Evolutionary conservation across 306 rosid species (phyloP), one percentile per base, ranked within the genome.

Genomic region (Castanopsis chinensis): DNA sequence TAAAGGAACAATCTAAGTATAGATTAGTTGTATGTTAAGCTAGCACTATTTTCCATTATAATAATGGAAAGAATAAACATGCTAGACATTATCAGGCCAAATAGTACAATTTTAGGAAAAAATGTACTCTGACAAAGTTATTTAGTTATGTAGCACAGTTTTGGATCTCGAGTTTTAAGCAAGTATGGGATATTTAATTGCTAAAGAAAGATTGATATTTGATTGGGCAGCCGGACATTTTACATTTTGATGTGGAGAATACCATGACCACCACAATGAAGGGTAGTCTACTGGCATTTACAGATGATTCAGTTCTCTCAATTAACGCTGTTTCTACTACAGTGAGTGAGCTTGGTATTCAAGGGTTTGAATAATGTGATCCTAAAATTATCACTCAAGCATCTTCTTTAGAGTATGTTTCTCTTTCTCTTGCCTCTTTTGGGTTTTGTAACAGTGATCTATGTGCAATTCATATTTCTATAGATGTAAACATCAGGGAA

Each of bases 381-480:
- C 97, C 95, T 72, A 76, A 86, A 5, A 77, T 89, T 71, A 45
- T 92, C 69, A 87, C 93, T 41, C 84, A 84, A 83, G 91, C 87
- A 28, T 80, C 95, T 45, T 85, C 88, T 21, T 71, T 79, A n/a
- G 20, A 74, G 97, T 90, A 89, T 37, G 73, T 83, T 32, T 72
- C 61, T 58, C 3, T 1, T 18, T 78, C 35, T 32, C 35, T 32
- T 32, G 35, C 68, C 19, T 63, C 72, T 20, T 1, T 58, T 57
- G 30, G 21, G 54, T 37, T 17, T 27, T 51, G 32, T 72, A 23
- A 10, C 8, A 25, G 8, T 60, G 14, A 54, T 35, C 3, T 63
- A 28, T 78, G 5, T 30, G 35, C 67, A 45, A 51, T 74, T 67
- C 69, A 71, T 37, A 10, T 10, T 27, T 30, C 37, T 49, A 23